Evolutionary conservation across 441 rosid species (phyloP).

Genomic region (Erysimum cheiri): DNA sequence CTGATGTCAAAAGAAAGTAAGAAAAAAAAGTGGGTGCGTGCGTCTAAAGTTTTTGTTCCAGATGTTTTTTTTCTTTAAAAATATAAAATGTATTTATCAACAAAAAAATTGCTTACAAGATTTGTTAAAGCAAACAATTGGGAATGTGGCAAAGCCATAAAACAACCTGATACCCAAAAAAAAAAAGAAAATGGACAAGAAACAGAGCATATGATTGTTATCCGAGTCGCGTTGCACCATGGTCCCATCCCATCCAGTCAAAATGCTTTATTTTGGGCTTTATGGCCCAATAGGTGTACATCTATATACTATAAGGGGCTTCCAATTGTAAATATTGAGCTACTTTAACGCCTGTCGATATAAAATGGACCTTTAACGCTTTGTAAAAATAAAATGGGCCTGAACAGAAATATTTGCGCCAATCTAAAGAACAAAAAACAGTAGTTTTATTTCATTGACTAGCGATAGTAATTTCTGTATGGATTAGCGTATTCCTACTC

Average conservation of each 20-base stretch:
- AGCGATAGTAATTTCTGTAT: not conserved
- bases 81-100: no score
- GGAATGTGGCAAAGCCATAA: no score
- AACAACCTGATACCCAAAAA: no score
- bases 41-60: slow-evolving; percentile 2
- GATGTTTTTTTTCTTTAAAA: no score
- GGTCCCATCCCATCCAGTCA: no score
- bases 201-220: no score
- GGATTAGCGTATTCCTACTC: not conserved
- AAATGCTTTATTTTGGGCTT: no score
- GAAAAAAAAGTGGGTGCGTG: not conserved
- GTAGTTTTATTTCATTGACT: not conserved
- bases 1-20: not conserved
- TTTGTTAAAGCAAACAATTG: no score
- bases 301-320: not conserved
- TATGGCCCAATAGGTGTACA: no score
- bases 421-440: not conserved
- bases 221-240: no score
- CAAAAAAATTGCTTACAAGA: no score
- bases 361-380: not conserved
- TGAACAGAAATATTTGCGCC: not conserved
- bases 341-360: not conserved
- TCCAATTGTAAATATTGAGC: not conserved
- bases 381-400: not conserved
- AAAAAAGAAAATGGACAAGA: no score